phyloP scores from a whole-genome alignment of 108 stramenopile species.

The Parietichytrium sp. region DNA sequence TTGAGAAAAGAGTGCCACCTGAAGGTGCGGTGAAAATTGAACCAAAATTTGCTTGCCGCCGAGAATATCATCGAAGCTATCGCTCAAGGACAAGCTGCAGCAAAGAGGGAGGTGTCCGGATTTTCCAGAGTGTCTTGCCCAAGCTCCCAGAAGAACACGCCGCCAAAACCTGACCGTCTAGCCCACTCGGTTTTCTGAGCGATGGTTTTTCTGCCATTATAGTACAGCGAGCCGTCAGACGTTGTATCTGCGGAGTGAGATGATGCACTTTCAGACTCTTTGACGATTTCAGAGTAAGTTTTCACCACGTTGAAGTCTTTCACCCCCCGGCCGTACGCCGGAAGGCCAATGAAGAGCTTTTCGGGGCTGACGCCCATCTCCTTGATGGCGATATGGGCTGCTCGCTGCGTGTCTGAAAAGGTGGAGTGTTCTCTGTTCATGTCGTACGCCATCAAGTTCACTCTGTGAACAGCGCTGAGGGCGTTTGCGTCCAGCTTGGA shows the following conservation, averaged over 20 bases:
- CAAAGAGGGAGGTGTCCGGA: neutral
- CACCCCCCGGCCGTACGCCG: neutral
- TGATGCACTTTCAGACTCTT: neutral
- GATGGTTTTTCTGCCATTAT: neutral
- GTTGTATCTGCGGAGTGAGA: no score
- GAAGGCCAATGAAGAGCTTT: constrained; percentile 24
- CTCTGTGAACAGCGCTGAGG: neutral
- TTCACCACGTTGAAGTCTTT: neutral
- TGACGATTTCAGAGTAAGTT: neutral
- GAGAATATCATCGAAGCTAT: no score
- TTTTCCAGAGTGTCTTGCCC: neutral
- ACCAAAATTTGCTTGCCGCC: no score
- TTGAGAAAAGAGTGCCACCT: no score
- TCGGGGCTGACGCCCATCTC: neutral
- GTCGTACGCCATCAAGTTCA: constrained; percentile 27
- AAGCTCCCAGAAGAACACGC: constrained; percentile 21
- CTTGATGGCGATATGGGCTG: neutral
- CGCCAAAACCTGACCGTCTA: neutral
- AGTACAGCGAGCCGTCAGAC: neutral
- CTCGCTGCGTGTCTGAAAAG: neutral
- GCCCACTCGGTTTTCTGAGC: neutral
- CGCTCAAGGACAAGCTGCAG: no score
- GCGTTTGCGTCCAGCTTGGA: neutral
- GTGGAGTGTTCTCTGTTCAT: neutral
- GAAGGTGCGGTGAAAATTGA: no score